Percentiles rank a stretch among this genome's conserved stretches.
Evolutionary conservation across 2,329 filamentous ascomycete genomes (phyloP).

Genomic region (Elsinoe ampelina): DNA sequence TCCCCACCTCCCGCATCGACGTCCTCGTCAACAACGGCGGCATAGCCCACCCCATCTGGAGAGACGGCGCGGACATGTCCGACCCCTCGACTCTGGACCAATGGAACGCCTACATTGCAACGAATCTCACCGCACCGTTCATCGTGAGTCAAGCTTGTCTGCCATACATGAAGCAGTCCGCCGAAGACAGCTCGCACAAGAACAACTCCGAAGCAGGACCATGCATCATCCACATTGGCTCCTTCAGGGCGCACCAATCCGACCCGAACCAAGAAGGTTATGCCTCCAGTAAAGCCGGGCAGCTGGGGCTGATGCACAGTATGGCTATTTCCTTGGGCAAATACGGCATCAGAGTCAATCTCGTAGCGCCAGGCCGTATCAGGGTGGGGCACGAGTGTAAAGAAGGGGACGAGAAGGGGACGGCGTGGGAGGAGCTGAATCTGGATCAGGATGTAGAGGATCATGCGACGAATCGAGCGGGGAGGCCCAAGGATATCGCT

Average conservation of each 20-base stretch:
- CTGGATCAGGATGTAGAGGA: conserved; percentile 36
- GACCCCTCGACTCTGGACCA: conserved; percentile 27
- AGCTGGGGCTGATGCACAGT: conserved; percentile 40
- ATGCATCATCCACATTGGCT: conserved; percentile 40
- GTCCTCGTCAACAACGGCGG: conserved; percentile 35
- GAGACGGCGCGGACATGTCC: conserved; percentile 25
- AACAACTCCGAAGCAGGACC: conserved; percentile 20
- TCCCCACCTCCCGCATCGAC: conserved; percentile 26
- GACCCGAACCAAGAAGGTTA: conserved; percentile 43
- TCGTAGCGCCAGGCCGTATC: conserved; percentile 43
- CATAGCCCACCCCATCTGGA: conserved; percentile 27
- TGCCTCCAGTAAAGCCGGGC: conserved; percentile 39
- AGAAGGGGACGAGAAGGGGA: conserved; percentile 32
- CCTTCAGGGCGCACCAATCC: conserved; percentile 40
- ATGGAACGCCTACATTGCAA: conserved; percentile 31
- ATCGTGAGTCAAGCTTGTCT: conserved; percentile 23
- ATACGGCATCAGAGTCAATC: conserved; percentile 37
- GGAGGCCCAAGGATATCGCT: conserved; percentile 38
- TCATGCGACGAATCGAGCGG: conserved; percentile 42
- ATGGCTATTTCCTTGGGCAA: conserved; percentile 38
- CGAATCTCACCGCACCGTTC: conserved; percentile 31
- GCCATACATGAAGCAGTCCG: conserved; percentile 23
- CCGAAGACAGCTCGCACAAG: conserved; percentile 15
- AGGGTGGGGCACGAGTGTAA: conserved; percentile 37
- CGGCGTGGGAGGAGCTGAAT: conserved; percentile 33